Percentiles rank a stretch among this genome's conserved stretches.
Conservation (phyloP, 2,329 filamentous ascomycete genomes). For the Mycocentrospora acerina region DNA sequence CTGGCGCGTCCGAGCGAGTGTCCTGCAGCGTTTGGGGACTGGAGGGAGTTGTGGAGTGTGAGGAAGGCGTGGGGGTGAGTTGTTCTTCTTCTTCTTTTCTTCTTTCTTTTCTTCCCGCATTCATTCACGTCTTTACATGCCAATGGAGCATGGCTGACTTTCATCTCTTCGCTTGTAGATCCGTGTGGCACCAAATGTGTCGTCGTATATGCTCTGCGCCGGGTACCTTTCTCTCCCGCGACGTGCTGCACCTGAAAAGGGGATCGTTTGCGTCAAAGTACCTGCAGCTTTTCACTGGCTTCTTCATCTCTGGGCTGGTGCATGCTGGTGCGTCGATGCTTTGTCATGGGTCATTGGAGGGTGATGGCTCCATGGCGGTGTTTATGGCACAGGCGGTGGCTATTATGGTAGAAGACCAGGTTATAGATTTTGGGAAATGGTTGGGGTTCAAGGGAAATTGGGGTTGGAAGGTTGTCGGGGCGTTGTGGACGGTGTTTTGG, state of each 20-base stretch:
- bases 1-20: conserved; percentile 28
- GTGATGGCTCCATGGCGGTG: conserved; percentile 14
- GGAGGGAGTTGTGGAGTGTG: conserved; percentile 18
- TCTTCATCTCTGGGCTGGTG: conserved; percentile 18
- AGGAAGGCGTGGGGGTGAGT: conserved; percentile 29
- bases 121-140: too few relatives aligned
- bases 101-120: too few relatives aligned
- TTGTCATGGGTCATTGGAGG: conserved; percentile 10
- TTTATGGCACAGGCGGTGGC: conserved; percentile 27
- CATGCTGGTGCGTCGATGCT: conserved; percentile 23
- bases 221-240: conserved; percentile 16
- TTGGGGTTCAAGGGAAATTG: conserved; percentile 15
- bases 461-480: conserved; percentile 23
- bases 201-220: conserved; percentile 21
- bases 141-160: conserved; percentile 2
- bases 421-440: conserved; percentile 23
- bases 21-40: conserved; percentile 23
- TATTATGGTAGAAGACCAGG: conserved; percentile 34
- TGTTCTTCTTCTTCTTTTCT: neutral
- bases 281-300: conserved; percentile 29
- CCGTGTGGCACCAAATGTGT: conserved; percentile 29
- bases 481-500: conserved; percentile 21
- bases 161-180: too few relatives aligned
- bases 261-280: conserved; percentile 34
- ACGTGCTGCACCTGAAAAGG: conserved; percentile 21